Percentiles rank a stretch among this genome's conserved stretches.
These are phyloP conservation scores for Nepenthes alata DNA, from an alignment of 179 eudicot genomes.

Conservation along the genomic window DNA sequence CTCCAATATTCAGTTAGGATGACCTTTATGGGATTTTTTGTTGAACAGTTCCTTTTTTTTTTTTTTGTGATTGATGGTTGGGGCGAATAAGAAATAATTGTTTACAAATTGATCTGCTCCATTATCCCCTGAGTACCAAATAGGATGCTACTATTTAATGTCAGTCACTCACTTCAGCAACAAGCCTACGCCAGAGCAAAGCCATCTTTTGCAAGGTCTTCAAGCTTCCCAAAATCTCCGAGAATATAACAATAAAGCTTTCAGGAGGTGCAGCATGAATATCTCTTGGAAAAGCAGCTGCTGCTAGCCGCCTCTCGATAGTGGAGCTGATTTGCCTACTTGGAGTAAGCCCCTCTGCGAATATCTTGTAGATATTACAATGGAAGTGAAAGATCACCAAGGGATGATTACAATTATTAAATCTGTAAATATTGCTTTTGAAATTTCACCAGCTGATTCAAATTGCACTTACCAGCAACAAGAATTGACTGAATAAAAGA, in stretches of 20 bases:
- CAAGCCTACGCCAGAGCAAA: conserved; percentile 62
- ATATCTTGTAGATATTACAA: conserved; percentile 70
- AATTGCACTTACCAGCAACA: conserved; percentile 51
- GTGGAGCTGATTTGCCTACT: conserved; percentile 45
- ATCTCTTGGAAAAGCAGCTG: conserved; percentile 52
- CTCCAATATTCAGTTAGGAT: too few species aligned
- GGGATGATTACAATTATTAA: conserved; percentile 12
- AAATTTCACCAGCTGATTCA: conserved; percentile 4
- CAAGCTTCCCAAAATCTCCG: conserved; percentile 87
- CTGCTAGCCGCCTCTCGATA: conserved; percentile 26
- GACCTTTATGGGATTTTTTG: too few species aligned
- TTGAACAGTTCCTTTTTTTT: too few species aligned
- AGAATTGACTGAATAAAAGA: conserved; percentile 54
- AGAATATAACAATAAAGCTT: conserved; percentile 57
- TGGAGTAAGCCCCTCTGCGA: conserved; percentile 74
- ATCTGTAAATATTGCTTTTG: conserved; percentile 2
- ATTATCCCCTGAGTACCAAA: too few species aligned
- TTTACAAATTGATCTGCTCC: too few species aligned
- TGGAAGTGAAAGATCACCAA: conserved; percentile 50
- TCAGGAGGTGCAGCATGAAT: conserved; percentile 81
- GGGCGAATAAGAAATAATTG: too few species aligned
- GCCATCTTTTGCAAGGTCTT: conserved; percentile 74
- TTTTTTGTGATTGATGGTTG: too few species aligned
- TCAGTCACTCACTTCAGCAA: conserved; percentile 62
- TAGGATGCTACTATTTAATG: background rate